A percentile compares a stretch with the other conserved stretches of the same genome.
Conservation (phyloP, 2,329 filamentous ascomycete species). For the Calonectria honghensis region DNA sequence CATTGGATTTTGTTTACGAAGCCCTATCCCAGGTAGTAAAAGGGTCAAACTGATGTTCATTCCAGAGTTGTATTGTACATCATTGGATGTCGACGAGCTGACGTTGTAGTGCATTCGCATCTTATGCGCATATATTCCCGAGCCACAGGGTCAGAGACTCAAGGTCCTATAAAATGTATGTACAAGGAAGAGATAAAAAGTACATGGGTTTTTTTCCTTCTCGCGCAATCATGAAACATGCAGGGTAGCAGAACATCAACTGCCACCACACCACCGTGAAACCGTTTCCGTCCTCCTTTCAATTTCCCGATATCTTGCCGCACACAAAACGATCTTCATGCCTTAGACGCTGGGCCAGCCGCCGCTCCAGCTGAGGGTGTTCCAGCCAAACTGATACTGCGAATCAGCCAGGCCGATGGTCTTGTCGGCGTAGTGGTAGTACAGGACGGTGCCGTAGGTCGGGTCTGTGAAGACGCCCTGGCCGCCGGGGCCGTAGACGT, state of each 20-base stretch:
- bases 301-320: not conserved
- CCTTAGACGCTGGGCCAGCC: constrained; percentile 66
- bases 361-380: constrained; percentile 62
- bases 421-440: constrained; percentile 78
- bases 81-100: not conserved
- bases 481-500: constrained; percentile 41
- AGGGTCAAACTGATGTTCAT: no score
- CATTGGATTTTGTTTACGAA: no score
- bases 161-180: constrained; percentile 13
- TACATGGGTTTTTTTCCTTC: not conserved
- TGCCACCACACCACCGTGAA: not conserved
- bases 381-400: constrained; percentile 68
- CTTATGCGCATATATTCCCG: constrained; percentile 21
- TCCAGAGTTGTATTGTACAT: not conserved
- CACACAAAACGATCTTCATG: no score
- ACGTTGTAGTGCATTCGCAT: constrained; percentile 21
- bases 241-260: constrained; percentile 1
- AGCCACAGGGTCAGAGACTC: not conserved
- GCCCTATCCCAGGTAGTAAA: no score
- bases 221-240: constrained; percentile 14
- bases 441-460: constrained; percentile 71
- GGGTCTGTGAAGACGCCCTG: constrained; percentile 48
- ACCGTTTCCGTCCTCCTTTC: not conserved
- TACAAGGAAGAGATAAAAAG: constrained; percentile 30
- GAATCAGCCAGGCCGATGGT: constrained; percentile 70